Evolutionary conservation across 2,329 filamentous ascomycete genomes (phyloP).

Genomic region (Rhexocercosporidium sp.): DNA sequence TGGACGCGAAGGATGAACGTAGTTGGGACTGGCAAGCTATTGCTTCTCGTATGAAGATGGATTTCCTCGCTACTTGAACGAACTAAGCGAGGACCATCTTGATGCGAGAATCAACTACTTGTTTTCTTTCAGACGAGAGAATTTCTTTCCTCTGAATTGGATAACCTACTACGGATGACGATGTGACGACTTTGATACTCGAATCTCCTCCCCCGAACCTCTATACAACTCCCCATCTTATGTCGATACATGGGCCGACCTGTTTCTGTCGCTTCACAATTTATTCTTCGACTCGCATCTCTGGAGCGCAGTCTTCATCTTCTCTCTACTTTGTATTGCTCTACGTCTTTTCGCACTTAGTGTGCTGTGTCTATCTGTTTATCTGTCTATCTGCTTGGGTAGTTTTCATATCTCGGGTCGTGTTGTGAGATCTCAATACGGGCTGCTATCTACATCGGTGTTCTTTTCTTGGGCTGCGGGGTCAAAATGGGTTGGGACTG

Average conservation of each 20-base stretch:
- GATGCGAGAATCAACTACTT: neutral
- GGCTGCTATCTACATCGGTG: neutral
- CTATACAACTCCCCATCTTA: neutral
- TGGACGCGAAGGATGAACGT: constrained; percentile 62
- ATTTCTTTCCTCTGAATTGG: neutral
- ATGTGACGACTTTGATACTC: neutral
- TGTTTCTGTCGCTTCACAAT: neutral
- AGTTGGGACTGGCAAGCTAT: constrained; percentile 69
- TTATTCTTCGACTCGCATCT: constrained; percentile 1
- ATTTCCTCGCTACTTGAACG: constrained; percentile 53
- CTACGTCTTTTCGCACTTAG: neutral
- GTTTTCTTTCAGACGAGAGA: neutral
- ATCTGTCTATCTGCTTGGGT: no score
- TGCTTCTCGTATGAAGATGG: constrained; percentile 56
- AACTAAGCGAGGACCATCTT: neutral
- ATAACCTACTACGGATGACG: neutral
- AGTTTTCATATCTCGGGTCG: neutral
- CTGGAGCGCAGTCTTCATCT: constrained; percentile 2
- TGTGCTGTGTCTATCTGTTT: neutral
- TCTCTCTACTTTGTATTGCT: neutral
- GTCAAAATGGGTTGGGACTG: constrained; percentile 3
- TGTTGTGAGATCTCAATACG: neutral
- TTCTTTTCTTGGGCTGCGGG: neutral
- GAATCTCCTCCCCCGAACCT: neutral
- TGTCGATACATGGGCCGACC: neutral